These are phyloP conservation scores for Primulina tabacum DNA, from an alignment of 257 asterid genomes.

Conservation along the genomic window DNA sequence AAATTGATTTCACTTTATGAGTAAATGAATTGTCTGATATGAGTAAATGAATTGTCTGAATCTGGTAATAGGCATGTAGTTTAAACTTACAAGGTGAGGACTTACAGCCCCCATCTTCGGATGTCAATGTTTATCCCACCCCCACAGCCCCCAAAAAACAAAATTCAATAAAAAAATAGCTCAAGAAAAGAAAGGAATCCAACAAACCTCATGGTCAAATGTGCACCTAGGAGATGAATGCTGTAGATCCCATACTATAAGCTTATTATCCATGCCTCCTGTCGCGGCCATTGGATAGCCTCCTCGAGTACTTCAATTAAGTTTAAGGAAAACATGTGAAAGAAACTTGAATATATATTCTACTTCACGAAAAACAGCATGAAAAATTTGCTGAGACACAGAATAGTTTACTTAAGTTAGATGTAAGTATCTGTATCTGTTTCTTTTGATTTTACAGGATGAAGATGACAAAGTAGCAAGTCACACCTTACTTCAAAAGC, in stretches of 20 bases:
- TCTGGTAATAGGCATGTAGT: not conserved
- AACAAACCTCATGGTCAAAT: constrained; percentile 73
- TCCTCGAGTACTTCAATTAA: constrained; percentile 50
- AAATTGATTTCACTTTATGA: not conserved
- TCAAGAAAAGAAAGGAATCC: not conserved
- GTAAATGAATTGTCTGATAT: not conserved
- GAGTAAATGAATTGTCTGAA: no score
- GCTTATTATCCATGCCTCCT: constrained; percentile 86
- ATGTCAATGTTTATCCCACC: not conserved
- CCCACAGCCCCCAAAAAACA: not conserved
- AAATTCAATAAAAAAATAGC: not conserved
- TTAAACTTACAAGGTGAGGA: not conserved
- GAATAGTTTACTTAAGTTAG: not conserved
- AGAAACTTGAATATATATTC: not conserved
- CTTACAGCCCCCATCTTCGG: not conserved
- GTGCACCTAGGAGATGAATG: constrained; percentile 68
- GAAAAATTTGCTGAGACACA: constrained; percentile 10
- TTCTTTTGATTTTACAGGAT: not conserved
- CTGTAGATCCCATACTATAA: constrained; percentile 74
- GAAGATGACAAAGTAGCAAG: constrained; percentile 22
- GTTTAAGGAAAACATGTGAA: constrained; percentile 17
- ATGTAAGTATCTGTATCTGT: not conserved
- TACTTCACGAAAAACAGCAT: not conserved
- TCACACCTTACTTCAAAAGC: constrained; percentile 70
- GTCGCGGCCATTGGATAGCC: constrained; percentile 70